Evolutionary conservation across 2,329 filamentous ascomycete genomes (phyloP).

Genomic region (Daldinia eschscholtzii): DNA sequence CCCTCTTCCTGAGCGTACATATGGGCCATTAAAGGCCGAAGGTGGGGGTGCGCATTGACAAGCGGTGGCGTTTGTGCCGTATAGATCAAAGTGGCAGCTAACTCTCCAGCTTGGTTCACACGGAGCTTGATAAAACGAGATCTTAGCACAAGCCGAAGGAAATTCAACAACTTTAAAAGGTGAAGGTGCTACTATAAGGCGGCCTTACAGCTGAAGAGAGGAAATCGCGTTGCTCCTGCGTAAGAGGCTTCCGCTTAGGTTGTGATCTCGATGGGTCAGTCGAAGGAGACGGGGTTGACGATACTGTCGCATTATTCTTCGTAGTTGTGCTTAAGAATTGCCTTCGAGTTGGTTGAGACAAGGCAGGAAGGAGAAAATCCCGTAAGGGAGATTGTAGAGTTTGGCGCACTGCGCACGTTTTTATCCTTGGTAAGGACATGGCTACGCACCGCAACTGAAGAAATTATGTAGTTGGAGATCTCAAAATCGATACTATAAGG

Average conservation of each 20-base stretch:
- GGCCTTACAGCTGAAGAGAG: constrained; percentile 76
- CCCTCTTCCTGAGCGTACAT: constrained; percentile 98
- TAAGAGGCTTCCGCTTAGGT: constrained; percentile 71
- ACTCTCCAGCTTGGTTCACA: constrained; percentile 96
- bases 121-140: constrained; percentile 70
- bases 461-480: not conserved
- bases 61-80: constrained; percentile 87
- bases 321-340: constrained; percentile 45
- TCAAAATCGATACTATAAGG: too few species aligned
- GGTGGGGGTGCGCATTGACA: constrained; percentile 82
- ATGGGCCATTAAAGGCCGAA: constrained; percentile 92
- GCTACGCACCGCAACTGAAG: not conserved
- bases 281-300: constrained; percentile 46
- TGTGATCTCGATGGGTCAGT: constrained; percentile 53
- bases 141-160: constrained; percentile 20
- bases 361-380: constrained; percentile 57
- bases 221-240: constrained; percentile 77
- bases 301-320: constrained; percentile 43
- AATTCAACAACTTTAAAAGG: constrained; percentile 1
- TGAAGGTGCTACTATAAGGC: not conserved
- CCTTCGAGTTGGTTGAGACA: constrained; percentile 46
- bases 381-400: constrained; percentile 48
- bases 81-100: constrained; percentile 97
- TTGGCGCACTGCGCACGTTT: constrained; percentile 45
- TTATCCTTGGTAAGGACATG: constrained; percentile 45